These are phyloP conservation scores for Magnolia changhungtana DNA, from an alignment of 164 flowering plant genomes.

Conservation along the genomic window DNA sequence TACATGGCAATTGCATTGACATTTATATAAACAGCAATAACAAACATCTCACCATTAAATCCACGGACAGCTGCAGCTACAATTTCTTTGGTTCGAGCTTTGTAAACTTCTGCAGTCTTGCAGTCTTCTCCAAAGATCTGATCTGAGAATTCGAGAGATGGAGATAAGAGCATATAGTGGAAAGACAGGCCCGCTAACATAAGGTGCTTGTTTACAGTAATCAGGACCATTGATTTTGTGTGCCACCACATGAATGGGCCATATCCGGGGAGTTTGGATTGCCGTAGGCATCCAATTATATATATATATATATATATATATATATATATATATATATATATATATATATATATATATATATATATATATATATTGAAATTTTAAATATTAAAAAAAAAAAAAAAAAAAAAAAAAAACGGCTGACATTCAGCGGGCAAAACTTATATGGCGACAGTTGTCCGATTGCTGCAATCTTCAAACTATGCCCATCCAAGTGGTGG, in stretches of 20 bases:
- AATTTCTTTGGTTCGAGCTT: constrained; percentile 62
- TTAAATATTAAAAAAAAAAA: too few species aligned
- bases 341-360: too few species aligned
- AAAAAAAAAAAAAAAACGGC: too few species aligned
- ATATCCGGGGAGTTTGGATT: not conserved
- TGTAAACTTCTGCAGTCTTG: constrained; percentile 60
- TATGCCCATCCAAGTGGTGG: not conserved
- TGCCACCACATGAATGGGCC: not conserved
- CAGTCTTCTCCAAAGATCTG: constrained; percentile 68
- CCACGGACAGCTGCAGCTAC: constrained; percentile 89
- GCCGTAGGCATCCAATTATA: too few species aligned
- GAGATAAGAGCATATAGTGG: not conserved
- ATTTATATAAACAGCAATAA: not conserved
- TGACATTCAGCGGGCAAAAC: too few species aligned
- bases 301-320: too few species aligned
- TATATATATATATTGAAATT: too few species aligned
- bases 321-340: too few species aligned
- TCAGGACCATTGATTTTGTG: not conserved
- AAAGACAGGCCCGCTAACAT: not conserved
- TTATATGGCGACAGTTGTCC: too few species aligned
- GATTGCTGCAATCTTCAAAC: too few species aligned
- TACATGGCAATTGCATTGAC: not conserved
- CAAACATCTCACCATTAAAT: constrained; percentile 56
- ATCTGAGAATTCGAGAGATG: constrained; percentile 32
- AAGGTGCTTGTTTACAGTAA: too few species aligned